phyloP scores from a whole-genome alignment of 2,329 filamentous ascomycete species.

The Diaporthe sp. region DNA sequence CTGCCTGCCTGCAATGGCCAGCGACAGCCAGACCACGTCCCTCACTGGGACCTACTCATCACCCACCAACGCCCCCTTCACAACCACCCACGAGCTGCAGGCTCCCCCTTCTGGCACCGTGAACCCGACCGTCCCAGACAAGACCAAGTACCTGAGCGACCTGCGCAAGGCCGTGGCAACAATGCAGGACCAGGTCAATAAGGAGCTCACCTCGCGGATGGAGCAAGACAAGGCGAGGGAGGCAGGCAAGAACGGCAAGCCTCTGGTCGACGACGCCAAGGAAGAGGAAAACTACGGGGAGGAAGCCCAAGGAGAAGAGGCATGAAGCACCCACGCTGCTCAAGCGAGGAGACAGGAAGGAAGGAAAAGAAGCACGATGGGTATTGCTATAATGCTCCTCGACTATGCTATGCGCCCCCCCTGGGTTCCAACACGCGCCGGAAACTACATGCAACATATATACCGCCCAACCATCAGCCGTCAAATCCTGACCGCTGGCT shows the following conservation, averaged over 20 bases:
- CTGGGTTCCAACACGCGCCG: background rate
- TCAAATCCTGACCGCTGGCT: constrained; percentile 17
- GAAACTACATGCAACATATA: constrained; percentile 14
- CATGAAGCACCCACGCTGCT: constrained; percentile 41
- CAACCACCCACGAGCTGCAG: constrained; percentile 49
- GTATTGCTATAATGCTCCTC: constrained; percentile 30
- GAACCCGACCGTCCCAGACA: constrained; percentile 52
- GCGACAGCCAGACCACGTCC: constrained; percentile 31
- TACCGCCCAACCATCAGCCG: background rate
- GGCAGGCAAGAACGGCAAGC: constrained; percentile 42
- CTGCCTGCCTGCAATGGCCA: constrained; percentile 25
- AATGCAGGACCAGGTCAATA: constrained; percentile 76
- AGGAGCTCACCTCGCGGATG: constrained; percentile 78
- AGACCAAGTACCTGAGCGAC: constrained; percentile 67
- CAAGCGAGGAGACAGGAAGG: background rate
- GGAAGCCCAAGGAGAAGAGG: constrained; percentile 77
- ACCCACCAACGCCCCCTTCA: constrained; percentile 59
- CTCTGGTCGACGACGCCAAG: constrained; percentile 60
- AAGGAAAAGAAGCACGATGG: constrained; percentile 24
- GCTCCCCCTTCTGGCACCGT: constrained; percentile 45
- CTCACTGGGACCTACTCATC: constrained; percentile 67
- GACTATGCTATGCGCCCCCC: constrained; percentile 7
- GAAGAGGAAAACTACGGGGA: constrained; percentile 88
- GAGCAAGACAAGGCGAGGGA: constrained; percentile 73
- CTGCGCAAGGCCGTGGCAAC: constrained; percentile 67